Percentiles rank a stretch among this genome's conserved stretches.
phyloP scores from a whole-genome alignment of 2,329 filamentous ascomycete species.

The Polytolypa hystricis region DNA sequence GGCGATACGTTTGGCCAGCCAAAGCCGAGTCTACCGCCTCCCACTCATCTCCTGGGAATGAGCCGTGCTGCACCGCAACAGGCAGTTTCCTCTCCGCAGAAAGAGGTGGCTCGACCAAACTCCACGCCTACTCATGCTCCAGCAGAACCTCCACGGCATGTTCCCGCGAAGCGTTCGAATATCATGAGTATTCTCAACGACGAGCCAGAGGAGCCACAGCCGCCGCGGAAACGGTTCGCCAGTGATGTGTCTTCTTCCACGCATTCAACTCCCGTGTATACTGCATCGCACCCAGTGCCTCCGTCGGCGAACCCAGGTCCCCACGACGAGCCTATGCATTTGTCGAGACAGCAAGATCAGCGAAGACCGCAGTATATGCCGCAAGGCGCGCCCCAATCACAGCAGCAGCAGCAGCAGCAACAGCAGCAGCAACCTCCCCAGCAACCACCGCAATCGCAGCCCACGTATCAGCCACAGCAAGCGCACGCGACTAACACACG shows the following conservation, averaged over 20 bases:
- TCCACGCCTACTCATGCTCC: conserved; percentile 19
- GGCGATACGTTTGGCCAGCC: conserved; percentile 3
- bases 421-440: conserved; percentile 12
- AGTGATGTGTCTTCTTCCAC: conserved; percentile 24
- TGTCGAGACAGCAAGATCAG: conserved; percentile 8
- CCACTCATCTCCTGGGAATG: conserved; percentile 2
- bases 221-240: conserved; percentile 33
- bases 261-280: conserved; percentile 18
- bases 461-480: conserved; percentile 8
- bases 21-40: conserved; percentile 4
- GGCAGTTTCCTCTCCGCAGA: conserved; percentile 24
- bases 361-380: conserved; percentile 13
- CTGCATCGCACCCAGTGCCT: conserved; percentile 14
- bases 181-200: conserved; percentile 40
- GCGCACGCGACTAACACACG: conserved; percentile 14
- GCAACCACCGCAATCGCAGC: conserved; percentile 6
- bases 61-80: conserved; percentile 5
- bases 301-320: conserved; percentile 16
- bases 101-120: conserved; percentile 24
- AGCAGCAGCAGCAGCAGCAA: conserved; percentile 13
- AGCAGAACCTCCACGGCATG: conserved; percentile 29
- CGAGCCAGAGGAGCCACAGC: conserved; percentile 37
- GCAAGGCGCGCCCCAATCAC: conserved; percentile 8
- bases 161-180: conserved; percentile 38
- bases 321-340: conserved; percentile 16